These are phyloP conservation scores for Rhododendron ovatum DNA, from an alignment of 148 eudicot genomes.

Conservation along the genomic window DNA sequence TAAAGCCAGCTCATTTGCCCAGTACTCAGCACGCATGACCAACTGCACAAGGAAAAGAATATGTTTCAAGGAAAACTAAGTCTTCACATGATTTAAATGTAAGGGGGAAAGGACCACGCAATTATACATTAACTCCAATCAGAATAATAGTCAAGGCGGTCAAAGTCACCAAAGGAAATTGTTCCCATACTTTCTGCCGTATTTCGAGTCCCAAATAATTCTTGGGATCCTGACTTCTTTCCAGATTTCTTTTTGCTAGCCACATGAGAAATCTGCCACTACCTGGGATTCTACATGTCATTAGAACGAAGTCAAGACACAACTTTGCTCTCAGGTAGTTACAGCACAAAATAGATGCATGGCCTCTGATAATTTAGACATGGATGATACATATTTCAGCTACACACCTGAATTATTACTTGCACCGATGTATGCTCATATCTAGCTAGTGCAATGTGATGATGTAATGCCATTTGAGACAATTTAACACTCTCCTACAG, in stretches of 20 bases:
- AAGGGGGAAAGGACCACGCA: slow-evolving; percentile 2
- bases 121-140: slow-evolving; percentile 2
- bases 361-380: not conserved
- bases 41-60: slow-evolving; percentile 51
- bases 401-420: not conserved
- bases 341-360: slow-evolving; percentile 1
- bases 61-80: not conserved
- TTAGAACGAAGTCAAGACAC: slow-evolving; percentile 6
- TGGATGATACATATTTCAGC: not conserved
- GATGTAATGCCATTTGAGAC: not conserved
- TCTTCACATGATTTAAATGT: slow-evolving; percentile 5
- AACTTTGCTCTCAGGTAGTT: not conserved
- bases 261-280: slow-evolving; percentile 96
- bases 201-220: slow-evolving; percentile 95
- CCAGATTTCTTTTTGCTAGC: slow-evolving; percentile 75
- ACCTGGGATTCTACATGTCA: slow-evolving; percentile 38
- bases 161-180: slow-evolving; percentile 16
- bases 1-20: slow-evolving; percentile 71
- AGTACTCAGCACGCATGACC: slow-evolving; percentile 71
- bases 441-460: not conserved
- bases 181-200: slow-evolving; percentile 63
- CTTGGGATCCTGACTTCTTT: slow-evolving; percentile 45
- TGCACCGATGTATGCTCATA: not conserved
- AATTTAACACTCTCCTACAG: not conserved
- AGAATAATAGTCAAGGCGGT: slow-evolving; percentile 7